phyloP scores from a whole-genome alignment of 345 rosid species.

The Ceriops tagal region DNA sequence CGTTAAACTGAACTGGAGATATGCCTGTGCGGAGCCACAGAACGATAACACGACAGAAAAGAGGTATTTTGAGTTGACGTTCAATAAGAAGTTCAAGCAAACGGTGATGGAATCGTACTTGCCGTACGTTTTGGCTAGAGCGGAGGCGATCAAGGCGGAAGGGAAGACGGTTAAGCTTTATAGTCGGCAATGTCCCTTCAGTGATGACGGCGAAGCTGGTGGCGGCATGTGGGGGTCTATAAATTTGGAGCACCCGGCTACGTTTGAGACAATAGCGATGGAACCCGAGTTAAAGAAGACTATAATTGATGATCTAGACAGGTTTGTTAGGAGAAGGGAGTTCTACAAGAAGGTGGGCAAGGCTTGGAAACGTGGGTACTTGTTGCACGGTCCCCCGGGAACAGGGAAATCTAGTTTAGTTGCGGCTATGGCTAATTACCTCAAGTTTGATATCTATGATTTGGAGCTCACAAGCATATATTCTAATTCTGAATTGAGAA shows the following conservation, averaged over 20 bases:
- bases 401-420: constrained; percentile 59
- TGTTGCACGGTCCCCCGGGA: constrained; percentile 57
- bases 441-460: constrained; percentile 55
- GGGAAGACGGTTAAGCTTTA: constrained; percentile 41
- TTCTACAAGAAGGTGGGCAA: constrained; percentile 49
- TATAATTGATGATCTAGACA: constrained; percentile 42
- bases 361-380: constrained; percentile 61
- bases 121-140: constrained; percentile 23
- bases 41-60: constrained; percentile 9
- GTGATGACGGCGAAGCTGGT: constrained; percentile 23
- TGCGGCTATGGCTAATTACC: constrained; percentile 63
- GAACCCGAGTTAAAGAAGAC: constrained; percentile 35
- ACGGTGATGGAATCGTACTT: constrained; percentile 28
- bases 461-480: constrained; percentile 40
- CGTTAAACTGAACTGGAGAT: constrained; percentile 31
- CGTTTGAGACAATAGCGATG: constrained; percentile 48
- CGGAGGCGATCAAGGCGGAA: constrained; percentile 33
- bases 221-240: constrained; percentile 40
- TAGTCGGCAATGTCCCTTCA: constrained; percentile 22
- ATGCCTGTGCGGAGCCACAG: constrained; percentile 18
- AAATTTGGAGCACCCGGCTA: constrained; percentile 48
- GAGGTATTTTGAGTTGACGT: constrained; percentile 34
- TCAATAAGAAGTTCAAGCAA: constrained; percentile 37
- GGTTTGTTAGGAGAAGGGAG: constrained; percentile 48
- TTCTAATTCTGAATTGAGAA: constrained; percentile 39